These are phyloP conservation scores for Fusarium sp. DNA, from an alignment of 2,329 filamentous ascomycete species.

Conservation along the genomic window DNA sequence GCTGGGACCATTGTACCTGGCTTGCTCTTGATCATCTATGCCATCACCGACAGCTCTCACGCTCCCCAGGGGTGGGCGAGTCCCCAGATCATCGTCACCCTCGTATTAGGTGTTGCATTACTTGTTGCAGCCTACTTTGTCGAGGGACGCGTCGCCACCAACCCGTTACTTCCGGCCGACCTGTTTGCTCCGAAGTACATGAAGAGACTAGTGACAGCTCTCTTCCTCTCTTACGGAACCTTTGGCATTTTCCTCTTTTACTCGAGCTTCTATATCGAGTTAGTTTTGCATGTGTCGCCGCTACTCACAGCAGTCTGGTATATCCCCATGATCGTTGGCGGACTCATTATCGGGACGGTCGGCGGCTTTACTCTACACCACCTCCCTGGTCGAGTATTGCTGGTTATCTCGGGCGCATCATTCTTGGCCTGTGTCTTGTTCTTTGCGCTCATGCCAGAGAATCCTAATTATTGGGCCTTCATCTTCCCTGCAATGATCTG, in stretches of 20 bases:
- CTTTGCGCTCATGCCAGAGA: neutral
- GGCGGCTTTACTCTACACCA: constrained; percentile 10
- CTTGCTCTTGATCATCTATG: constrained; percentile 4
- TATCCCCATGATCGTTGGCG: constrained; percentile 1
- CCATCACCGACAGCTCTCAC: constrained; percentile 2
- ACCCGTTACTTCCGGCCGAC: neutral
- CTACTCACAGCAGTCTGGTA: constrained; percentile 6
- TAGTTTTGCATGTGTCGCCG: neutral
- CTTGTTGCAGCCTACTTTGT: neutral
- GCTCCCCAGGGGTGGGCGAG: constrained; percentile 13
- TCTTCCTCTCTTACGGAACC: constrained; percentile 12
- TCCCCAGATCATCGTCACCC: neutral
- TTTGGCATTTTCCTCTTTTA: constrained; percentile 10
- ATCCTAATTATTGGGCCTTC: constrained; percentile 65
- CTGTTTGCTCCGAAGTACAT: constrained; percentile 7
- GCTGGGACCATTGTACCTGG: constrained; percentile 2
- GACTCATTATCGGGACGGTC: constrained; percentile 1
- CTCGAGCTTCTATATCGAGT: constrained; percentile 5
- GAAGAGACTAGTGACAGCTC: neutral
- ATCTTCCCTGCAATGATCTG: constrained; percentile 66
- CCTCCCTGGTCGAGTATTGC: neutral
- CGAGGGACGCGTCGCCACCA: neutral
- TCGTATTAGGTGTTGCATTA: neutral
- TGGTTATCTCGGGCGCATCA: neutral
- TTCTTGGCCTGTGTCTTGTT: neutral